Conservation (phyloP, 768 basidiomycete genomes). For the Hygrophorus pudorinus region DNA sequence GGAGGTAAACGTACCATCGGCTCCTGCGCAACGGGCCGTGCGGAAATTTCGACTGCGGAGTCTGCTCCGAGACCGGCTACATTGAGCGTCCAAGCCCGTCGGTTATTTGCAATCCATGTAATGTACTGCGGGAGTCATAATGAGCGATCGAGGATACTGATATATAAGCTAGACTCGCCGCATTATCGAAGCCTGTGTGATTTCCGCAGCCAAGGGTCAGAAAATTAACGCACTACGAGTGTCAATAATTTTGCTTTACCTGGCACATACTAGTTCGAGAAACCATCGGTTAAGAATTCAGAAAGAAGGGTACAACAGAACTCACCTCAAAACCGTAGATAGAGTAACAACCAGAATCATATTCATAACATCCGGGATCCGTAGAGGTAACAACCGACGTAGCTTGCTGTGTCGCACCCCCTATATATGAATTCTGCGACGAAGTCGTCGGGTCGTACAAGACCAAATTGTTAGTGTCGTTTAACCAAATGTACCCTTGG, state of each 20-base stretch:
- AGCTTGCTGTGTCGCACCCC: constrained; percentile 68
- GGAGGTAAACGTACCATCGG: constrained; percentile 56
- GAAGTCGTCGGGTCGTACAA: constrained; percentile 48
- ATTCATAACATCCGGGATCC: constrained; percentile 61
- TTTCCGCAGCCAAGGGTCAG: background rate
- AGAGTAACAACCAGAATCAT: constrained; percentile 47
- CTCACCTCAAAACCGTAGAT: constrained; percentile 72
- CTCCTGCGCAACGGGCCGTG: constrained; percentile 67
- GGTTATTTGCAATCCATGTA: constrained; percentile 68
- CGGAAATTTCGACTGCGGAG: constrained; percentile 44
- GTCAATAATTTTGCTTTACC: constrained; percentile 15
- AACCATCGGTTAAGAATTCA: background rate
- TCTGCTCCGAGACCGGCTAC: constrained; percentile 62
- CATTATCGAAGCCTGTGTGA: constrained; percentile 50
- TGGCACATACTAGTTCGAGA: constrained; percentile 29
- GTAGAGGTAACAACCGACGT: constrained; percentile 66
- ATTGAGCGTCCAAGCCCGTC: constrained; percentile 65
- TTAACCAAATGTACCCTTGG: constrained; percentile 57
- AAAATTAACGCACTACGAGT: constrained; percentile 20
- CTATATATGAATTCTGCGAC: constrained; percentile 52
- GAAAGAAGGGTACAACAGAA: background rate
- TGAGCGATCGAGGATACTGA: background rate
- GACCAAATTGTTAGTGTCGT: constrained; percentile 47
- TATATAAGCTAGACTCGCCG: constrained; percentile 26
- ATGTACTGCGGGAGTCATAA: constrained; percentile 48